A percentile compares a stretch with the other conserved stretches of the same genome.
phyloP scores from a whole-genome alignment of 2,329 filamentous ascomycete species.

The Sodiomyces alkalinus region DNA sequence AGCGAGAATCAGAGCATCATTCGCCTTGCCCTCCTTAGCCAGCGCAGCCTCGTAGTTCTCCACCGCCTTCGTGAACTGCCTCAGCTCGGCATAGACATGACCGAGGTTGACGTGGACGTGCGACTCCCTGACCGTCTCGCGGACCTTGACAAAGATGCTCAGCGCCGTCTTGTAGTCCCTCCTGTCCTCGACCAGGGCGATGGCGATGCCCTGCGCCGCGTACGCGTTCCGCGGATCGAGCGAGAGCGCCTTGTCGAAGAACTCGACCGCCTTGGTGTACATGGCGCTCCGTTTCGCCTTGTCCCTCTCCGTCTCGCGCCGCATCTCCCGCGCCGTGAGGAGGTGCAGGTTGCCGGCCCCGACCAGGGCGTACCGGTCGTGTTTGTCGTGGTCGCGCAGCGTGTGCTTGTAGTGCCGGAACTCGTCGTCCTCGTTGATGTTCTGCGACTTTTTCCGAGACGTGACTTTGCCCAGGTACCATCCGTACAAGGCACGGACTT shows the following conservation, averaged over 20 bases:
- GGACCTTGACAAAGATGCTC: constrained; percentile 77
- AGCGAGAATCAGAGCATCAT: constrained; percentile 65
- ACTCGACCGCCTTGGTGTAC: constrained; percentile 88
- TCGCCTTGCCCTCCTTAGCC: constrained; percentile 56
- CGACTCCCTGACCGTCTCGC: constrained; percentile 77
- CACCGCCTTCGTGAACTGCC: constrained; percentile 81
- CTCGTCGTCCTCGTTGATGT: constrained; percentile 79
- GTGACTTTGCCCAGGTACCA: constrained; percentile 80
- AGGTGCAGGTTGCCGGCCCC: constrained; percentile 95
- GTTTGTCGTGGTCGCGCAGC: constrained; percentile 86
- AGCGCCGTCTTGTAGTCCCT: constrained; percentile 75
- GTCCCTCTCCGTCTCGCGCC: constrained; percentile 73
- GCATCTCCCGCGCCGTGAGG: constrained; percentile 82
- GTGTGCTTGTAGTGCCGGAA: constrained; percentile 95
- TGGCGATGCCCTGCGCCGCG: constrained; percentile 88
- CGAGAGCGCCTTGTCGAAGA: constrained; percentile 93
- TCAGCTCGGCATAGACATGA: constrained; percentile 80
- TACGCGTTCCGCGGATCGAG: constrained; percentile 93
- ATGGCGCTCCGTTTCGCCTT: constrained; percentile 78
- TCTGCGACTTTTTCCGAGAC: constrained; percentile 65
- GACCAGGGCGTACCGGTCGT: constrained; percentile 90
- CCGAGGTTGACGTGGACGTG: constrained; percentile 88
- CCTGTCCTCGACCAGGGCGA: constrained; percentile 86
- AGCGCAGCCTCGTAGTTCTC: constrained; percentile 87
- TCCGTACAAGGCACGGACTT: constrained; percentile 83